Percentiles rank a stretch among this genome's conserved stretches.
These are phyloP conservation scores for Plasmodium falciparum DNA, from an alignment of 169 alveolate genomes.

Conservation along the genomic window DNA sequence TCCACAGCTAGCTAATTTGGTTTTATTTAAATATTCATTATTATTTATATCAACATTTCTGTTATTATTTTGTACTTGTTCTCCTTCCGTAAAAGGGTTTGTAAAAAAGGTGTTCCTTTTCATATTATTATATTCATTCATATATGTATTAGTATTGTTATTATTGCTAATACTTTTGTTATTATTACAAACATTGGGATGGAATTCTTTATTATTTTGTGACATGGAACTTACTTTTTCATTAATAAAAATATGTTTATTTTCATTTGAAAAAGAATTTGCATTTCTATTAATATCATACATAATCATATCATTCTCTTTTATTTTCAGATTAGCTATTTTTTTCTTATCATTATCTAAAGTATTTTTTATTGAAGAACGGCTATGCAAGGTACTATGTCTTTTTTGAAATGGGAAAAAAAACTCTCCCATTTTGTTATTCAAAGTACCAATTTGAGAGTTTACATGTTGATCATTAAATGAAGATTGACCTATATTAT, in stretches of 20 bases:
- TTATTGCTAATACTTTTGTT: background rate
- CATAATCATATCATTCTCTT: conserved; percentile 3
- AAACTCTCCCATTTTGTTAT: conserved; percentile 8
- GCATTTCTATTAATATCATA: conserved; percentile 16
- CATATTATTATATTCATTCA: conserved; percentile 12
- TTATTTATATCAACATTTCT: conserved; percentile 18
- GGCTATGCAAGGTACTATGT: conserved; percentile 29
- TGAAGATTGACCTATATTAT: conserved; percentile 1
- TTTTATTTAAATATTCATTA: conserved; percentile 3
- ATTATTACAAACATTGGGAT: background rate
- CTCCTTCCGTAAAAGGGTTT: conserved; percentile 23
- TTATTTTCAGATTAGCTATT: conserved; percentile 13
- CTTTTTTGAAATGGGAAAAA: conserved; percentile 47
- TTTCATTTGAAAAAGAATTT: conserved; percentile 8
- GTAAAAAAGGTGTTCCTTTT: conserved; percentile 7
- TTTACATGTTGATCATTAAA: conserved; percentile 16
- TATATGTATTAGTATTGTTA: conserved; percentile 20
- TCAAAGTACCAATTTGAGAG: conserved; percentile 14
- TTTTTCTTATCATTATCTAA: conserved; percentile 21
- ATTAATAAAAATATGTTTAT: conserved; percentile 1
- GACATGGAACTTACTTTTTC: background rate
- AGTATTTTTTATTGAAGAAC: conserved; percentile 16
- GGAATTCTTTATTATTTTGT: background rate
- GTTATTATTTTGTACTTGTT: conserved; percentile 9
- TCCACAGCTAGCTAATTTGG: background rate